Conservation (phyloP, 2,329 filamentous ascomycete species). For the Colletotrichum sp. region DNA sequence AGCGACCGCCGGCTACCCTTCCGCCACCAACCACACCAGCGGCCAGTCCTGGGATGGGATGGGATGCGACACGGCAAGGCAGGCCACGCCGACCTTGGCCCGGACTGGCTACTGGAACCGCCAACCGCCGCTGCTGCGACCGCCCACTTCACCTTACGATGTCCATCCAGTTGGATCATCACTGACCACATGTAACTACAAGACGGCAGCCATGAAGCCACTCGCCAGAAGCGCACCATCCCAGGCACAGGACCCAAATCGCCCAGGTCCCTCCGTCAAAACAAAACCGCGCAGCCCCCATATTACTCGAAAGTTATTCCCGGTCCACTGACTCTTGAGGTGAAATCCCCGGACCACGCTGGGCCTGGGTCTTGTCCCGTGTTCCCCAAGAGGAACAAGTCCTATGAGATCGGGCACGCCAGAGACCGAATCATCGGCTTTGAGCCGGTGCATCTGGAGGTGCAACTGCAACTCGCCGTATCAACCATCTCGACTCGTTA, state of each 20-base stretch:
- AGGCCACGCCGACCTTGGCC: background rate
- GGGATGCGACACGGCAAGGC: background rate
- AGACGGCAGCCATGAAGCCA: background rate
- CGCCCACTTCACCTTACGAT: background rate
- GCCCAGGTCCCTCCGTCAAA: background rate
- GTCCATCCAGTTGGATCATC: background rate
- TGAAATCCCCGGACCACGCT: background rate
- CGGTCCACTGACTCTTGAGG: background rate
- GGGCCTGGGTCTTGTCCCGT: background rate
- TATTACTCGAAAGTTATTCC: background rate
- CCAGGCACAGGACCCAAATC: background rate
- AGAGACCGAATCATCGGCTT: background rate
- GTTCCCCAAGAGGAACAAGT: background rate
- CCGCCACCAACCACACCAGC: background rate
- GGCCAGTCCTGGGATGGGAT: background rate
- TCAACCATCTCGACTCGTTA: slow-evolving; percentile 5
- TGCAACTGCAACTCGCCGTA: background rate
- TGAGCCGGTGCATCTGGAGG: background rate
- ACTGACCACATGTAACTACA: background rate
- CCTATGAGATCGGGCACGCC: background rate
- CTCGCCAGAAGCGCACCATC: background rate
- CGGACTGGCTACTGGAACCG: background rate
- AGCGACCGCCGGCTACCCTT: background rate
- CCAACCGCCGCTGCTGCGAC: background rate
- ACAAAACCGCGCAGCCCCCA: slow-evolving; percentile 6